phyloP scores from a whole-genome alignment of 768 basidiomycete genomes.

The Tubosaeta brunneosetosa region DNA sequence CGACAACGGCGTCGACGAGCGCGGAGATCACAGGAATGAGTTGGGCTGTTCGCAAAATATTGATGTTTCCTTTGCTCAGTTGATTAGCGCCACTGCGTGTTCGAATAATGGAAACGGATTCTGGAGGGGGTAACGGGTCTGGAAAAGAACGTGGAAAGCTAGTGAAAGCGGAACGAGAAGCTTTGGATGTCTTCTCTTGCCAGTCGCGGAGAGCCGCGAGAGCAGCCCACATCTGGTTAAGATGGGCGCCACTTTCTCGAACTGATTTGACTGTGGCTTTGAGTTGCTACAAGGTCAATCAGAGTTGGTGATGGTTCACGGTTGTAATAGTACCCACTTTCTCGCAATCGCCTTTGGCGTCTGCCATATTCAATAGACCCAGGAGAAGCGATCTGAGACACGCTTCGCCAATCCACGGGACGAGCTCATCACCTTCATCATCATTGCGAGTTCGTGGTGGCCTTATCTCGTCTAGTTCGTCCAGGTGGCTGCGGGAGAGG shows the following conservation, averaged over 20 bases:
- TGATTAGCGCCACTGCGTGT: conserved; percentile 43
- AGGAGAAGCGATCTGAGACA: conserved; percentile 62
- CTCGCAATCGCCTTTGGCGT: conserved; percentile 38
- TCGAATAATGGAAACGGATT: conserved; percentile 34
- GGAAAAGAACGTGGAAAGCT: conserved; percentile 38
- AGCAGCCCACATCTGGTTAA: conserved; percentile 60
- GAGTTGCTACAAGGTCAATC: conserved; percentile 7
- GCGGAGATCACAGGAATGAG: conserved; percentile 61
- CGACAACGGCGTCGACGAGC: conserved; percentile 50
- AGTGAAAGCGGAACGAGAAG: conserved; percentile 11
- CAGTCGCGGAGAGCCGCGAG: conserved; percentile 46
- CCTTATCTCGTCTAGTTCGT: conserved; percentile 59
- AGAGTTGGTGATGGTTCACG: background rate
- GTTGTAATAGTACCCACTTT: conserved; percentile 18
- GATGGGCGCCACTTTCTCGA: conserved; percentile 47
- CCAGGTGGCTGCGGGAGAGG: conserved; percentile 46
- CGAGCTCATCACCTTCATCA: conserved; percentile 34
- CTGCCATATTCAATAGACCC: conserved; percentile 53
- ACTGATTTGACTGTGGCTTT: conserved; percentile 47
- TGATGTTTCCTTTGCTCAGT: conserved; percentile 25
- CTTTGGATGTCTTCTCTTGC: conserved; percentile 17
- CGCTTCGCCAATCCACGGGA: conserved; percentile 61
- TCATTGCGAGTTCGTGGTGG: conserved; percentile 32
- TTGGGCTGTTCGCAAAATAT: conserved; percentile 47
- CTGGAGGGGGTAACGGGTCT: conserved; percentile 56